Conservation (phyloP, 805 yeast genomes). For the Metschnikowia lochheadii region DNA sequence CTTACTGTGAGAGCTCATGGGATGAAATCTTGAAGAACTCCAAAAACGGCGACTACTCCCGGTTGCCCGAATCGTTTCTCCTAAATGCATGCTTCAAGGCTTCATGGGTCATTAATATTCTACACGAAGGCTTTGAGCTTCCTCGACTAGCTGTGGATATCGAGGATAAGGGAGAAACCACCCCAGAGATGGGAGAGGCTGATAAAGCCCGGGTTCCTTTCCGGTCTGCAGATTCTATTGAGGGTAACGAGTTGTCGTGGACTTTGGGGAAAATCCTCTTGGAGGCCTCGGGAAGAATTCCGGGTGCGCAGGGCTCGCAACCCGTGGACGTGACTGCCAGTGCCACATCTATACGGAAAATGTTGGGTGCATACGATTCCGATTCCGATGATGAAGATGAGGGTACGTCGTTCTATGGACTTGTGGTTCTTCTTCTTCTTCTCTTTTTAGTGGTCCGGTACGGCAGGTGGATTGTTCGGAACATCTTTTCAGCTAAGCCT, state of each 20-base stretch:
- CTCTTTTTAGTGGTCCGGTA: constrained; percentile 14
- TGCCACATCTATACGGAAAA: constrained; percentile 25
- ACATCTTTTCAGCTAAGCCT: neutral
- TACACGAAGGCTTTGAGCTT: constrained; percentile 89
- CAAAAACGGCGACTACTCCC: constrained; percentile 54
- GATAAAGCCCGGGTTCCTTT: constrained; percentile 53
- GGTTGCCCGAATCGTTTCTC: constrained; percentile 49
- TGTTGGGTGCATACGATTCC: constrained; percentile 6
- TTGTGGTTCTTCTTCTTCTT: constrained; percentile 17
- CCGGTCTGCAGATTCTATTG: constrained; percentile 73
- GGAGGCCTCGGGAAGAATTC: constrained; percentile 71
- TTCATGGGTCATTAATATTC: constrained; percentile 83
- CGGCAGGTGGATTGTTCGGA: neutral
- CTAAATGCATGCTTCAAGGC: constrained; percentile 89
- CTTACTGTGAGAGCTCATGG: constrained; percentile 82
- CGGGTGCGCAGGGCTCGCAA: constrained; percentile 10
- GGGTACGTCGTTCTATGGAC: constrained; percentile 6
- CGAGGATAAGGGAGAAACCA: constrained; percentile 11
- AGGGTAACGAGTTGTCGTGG: constrained; percentile 92
- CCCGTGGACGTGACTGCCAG: constrained; percentile 42
- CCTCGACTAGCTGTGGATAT: constrained; percentile 65
- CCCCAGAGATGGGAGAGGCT: constrained; percentile 18
- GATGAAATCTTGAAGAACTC: constrained; percentile 42
- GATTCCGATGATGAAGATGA: constrained; percentile 18
- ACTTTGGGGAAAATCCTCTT: constrained; percentile 84